These are phyloP conservation scores for Microglena sp. DNA, from an alignment of 139 green algal genomes.

Conservation along the genomic window DNA sequence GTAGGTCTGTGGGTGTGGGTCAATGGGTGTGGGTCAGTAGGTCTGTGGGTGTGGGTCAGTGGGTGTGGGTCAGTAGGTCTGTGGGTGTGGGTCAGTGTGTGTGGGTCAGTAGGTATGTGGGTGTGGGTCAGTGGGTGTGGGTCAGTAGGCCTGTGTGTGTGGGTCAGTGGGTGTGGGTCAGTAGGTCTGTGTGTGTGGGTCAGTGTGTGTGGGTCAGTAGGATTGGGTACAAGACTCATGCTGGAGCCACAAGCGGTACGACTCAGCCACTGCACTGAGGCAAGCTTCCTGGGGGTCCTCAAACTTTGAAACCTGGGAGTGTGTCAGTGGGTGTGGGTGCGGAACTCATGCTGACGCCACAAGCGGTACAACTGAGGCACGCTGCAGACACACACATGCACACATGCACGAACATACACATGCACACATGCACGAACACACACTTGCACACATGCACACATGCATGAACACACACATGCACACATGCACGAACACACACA, in stretches of 20 bases:
- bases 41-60: background rate
- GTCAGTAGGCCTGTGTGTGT: background rate
- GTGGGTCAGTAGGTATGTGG: background rate
- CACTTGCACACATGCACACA: slow-evolving; percentile 2
- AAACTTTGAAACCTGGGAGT: no score
- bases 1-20: background rate
- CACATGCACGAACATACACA: background rate
- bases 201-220: background rate
- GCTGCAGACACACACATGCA: slow-evolving; percentile 17
- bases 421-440: background rate
- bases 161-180: background rate
- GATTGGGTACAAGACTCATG: slow-evolving; percentile 83
- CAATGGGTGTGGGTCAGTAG: background rate
- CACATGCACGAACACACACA: background rate
- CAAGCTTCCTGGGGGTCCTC: no score
- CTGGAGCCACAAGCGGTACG: slow-evolving; percentile 79
- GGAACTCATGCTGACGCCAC: slow-evolving; percentile 80
- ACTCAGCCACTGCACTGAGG: slow-evolving; percentile 60
- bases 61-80: background rate
- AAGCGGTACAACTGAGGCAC: slow-evolving; percentile 68
- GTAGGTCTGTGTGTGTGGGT: background rate
- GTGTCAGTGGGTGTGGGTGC: slow-evolving; percentile 47
- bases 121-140: background rate
- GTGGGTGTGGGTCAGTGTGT: background rate
- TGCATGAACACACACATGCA: background rate